Evolutionary conservation across 1,284 basidiomycete genomes (phyloP).

Genomic region (Sporisorium iseilematis-ciliati): DNA sequence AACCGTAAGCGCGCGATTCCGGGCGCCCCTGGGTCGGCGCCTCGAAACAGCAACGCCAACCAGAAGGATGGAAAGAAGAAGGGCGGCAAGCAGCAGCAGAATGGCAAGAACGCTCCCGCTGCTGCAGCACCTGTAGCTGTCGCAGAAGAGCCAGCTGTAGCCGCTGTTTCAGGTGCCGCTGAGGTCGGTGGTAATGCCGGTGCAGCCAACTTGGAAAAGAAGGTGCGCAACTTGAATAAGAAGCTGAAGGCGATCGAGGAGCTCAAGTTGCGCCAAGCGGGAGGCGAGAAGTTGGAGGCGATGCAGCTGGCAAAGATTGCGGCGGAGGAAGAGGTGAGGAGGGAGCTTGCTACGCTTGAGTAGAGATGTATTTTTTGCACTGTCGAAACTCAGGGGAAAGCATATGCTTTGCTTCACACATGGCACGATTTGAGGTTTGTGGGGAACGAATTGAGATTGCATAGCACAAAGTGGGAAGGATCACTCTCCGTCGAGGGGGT

Average conservation of each 20-base stretch:
- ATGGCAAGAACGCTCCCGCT: conserved; percentile 40
- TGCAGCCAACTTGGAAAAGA: conserved; percentile 69
- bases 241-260: conserved; percentile 95
- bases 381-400: conserved; percentile 2
- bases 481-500: conserved; percentile 71
- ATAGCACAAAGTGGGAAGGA: background rate
- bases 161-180: conserved; percentile 32
- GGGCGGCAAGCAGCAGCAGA: conserved; percentile 43
- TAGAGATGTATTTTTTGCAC: conserved; percentile 13
- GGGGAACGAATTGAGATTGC: background rate
- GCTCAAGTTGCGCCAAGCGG: conserved; percentile 86
- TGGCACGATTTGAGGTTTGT: background rate
- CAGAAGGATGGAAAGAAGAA: conserved; percentile 47
- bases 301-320: conserved; percentile 97
- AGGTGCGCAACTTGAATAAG: conserved; percentile 85
- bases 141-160: conserved; percentile 17
- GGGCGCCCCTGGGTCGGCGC: conserved; percentile 50
- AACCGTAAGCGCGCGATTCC: conserved; percentile 53
- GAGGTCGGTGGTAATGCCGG: conserved; percentile 56
- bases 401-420: background rate
- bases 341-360: conserved; percentile 77
- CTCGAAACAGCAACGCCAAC: conserved; percentile 22
- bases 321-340: conserved; percentile 82
- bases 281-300: conserved; percentile 88
- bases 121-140: conserved; percentile 12